Evolutionary conservation across 2,329 filamentous ascomycete species (phyloP).

Genomic region (Stagonosporopsis vannaccii): DNA sequence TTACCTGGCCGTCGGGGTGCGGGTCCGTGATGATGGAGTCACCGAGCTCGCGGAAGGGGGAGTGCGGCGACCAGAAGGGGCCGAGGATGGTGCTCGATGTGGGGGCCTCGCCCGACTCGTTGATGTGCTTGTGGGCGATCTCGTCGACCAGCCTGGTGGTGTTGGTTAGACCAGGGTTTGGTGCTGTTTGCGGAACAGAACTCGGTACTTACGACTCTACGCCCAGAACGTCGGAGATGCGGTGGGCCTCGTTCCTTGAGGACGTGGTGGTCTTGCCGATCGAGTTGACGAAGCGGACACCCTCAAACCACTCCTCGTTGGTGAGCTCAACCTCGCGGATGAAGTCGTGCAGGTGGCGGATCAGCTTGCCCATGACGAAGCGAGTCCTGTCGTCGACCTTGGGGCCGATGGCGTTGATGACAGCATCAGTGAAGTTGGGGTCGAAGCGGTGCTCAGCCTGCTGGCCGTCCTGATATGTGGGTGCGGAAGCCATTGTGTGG

Average conservation of each 20-base stretch:
- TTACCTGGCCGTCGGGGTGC: conserved; percentile 63
- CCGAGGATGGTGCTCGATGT: conserved; percentile 80
- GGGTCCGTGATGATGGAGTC: conserved; percentile 70
- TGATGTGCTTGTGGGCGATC: conserved; percentile 69
- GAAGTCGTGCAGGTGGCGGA: conserved; percentile 80
- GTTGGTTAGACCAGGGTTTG: conserved; percentile 1
- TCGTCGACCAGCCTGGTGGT: conserved; percentile 66
- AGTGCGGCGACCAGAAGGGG: conserved; percentile 79
- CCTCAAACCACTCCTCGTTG: conserved; percentile 77
- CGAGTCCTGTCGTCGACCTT: conserved; percentile 71
- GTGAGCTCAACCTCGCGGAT: conserved; percentile 79
- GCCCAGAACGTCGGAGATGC: conserved; percentile 76
- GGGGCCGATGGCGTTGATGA: conserved; percentile 76
- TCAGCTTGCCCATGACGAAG: conserved; percentile 68
- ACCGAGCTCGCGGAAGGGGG: conserved; percentile 74
- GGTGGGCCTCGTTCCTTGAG: conserved; percentile 76
- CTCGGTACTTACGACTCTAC: conserved; percentile 68
- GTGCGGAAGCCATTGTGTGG: conserved; percentile 28
- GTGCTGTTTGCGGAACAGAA: background rate
- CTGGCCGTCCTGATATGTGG: conserved; percentile 26
- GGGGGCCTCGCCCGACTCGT: conserved; percentile 67
- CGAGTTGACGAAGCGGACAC: conserved; percentile 77
- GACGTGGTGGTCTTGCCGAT: conserved; percentile 73
- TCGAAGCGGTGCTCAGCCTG: conserved; percentile 63
- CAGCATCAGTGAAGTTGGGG: conserved; percentile 76